A percentile compares a stretch with the other conserved stretches of the same genome.
These are phyloP conservation scores for Moricandia arvensis DNA, from an alignment of 345 rosid genomes.

Conservation along the genomic window DNA sequence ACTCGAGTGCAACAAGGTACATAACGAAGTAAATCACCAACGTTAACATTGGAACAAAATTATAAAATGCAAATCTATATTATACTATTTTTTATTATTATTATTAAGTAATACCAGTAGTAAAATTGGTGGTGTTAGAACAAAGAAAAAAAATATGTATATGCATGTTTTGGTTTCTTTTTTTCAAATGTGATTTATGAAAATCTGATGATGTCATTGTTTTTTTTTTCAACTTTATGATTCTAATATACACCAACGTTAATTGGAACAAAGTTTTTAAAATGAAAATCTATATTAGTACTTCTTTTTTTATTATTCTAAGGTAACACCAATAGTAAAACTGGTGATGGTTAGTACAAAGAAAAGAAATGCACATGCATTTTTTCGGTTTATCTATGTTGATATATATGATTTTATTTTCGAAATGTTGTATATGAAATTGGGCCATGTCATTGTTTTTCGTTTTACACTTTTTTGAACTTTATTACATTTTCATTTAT, in stretches of 20 bases:
- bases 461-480: neutral
- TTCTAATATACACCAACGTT: neutral
- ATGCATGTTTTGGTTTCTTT: neutral
- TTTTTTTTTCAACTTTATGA: neutral
- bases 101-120: neutral
- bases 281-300: neutral
- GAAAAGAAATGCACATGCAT: neutral
- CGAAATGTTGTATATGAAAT: neutral
- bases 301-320: neutral
- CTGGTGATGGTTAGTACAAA: neutral
- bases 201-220: neutral
- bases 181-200: neutral
- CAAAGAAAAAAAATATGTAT: neutral
- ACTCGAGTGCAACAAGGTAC: conserved; percentile 61
- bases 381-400: neutral
- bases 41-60: neutral
- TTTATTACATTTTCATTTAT: neutral
- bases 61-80: neutral
- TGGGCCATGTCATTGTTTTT: neutral
- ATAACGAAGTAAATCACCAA: neutral
- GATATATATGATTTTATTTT: neutral
- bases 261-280: neutral
- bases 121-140: neutral
- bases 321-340: neutral
- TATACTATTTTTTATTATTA: neutral